Evolutionary conservation across 1,284 basidiomycete genomes (phyloP), one percentile per base, ranked within the genome.

Genomic region (Cronartium ribicola): DNA sequence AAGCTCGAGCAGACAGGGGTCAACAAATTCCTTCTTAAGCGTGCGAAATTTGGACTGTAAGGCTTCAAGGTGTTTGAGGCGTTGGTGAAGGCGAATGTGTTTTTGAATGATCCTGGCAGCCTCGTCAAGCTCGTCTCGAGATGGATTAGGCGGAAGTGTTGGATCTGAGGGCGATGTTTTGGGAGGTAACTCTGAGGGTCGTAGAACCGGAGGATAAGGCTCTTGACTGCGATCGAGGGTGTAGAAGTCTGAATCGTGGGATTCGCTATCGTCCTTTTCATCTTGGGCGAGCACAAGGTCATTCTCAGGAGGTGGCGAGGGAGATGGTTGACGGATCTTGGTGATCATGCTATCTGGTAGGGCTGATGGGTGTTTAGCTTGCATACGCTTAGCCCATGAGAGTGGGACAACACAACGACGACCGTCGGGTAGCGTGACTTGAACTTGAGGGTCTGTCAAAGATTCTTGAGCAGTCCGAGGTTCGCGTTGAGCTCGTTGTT

Each of bases 331-430:
- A 14, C 29, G 22, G 59, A 61, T 61, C 29, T 29, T 29, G 20
- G 61, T 40, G 55, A 72, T 72, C 63, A 66, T 72, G 20, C 40
- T 40, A 57, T 72, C 64, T 20, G 63, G 44, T 48, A 72, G 48
- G 39, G 60, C 48, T 0, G 40, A 46, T 3, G 70, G 70, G 29
- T 72, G 62, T 36, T 72, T 72, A 20, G 51, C 36, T 61, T 72
- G 70, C 62, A 72, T 72, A 40, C 59, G 63, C 41, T 36, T 66
- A 10, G 70, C 70, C 70, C 70, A 72, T 0, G 70, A 72, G 43
- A 57, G 41, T 17, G 70, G 70, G 3, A 72, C 70, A 4, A 66
- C 43, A 60, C 63, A 72, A 5, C 64, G 48, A 8, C 63, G 48
- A 40, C 70, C 63, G 40, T 72, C 70, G 3, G 70, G 70, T 8